Conservation (phyloP, 2,329 filamentous ascomycete genomes). For the Pseudogymnoascus sp. region DNA sequence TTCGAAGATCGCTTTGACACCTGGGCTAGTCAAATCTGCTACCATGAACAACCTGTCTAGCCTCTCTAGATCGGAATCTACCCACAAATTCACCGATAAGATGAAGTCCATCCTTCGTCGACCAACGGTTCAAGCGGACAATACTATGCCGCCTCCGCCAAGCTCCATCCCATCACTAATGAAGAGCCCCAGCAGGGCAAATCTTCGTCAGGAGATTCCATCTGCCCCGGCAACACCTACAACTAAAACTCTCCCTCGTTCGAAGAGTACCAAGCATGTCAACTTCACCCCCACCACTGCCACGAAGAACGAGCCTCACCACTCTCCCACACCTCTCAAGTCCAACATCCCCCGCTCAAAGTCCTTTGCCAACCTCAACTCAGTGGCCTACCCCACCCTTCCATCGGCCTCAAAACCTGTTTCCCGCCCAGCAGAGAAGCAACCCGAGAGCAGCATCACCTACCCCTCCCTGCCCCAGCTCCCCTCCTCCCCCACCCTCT, state of each 20-base stretch:
- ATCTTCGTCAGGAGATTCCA: constrained; percentile 46
- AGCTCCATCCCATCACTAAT: constrained; percentile 19
- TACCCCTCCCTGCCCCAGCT: constrained; percentile 24
- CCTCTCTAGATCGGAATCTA: constrained; percentile 24
- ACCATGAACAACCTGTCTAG: constrained; percentile 37
- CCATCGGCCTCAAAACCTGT: constrained; percentile 24
- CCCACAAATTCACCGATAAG: constrained; percentile 31
- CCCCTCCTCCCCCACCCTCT: constrained; percentile 13
- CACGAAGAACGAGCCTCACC: constrained; percentile 32
- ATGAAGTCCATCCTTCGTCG: constrained; percentile 50
- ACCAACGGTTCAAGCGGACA: constrained; percentile 20
- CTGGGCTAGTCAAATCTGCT: constrained; percentile 43
- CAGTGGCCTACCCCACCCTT: constrained; percentile 29
- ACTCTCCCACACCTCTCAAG: constrained; percentile 50
- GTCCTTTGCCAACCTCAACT: constrained; percentile 29
- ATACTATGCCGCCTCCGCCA: constrained; percentile 13
- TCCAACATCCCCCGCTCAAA: constrained; percentile 37
- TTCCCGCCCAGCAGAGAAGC: neutral
- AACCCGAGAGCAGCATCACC: constrained; percentile 13
- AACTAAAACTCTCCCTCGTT: constrained; percentile 28
- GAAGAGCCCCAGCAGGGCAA: constrained; percentile 38
- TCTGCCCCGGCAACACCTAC: constrained; percentile 53
- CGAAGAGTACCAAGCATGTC: constrained; percentile 62
- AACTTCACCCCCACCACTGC: constrained; percentile 65
- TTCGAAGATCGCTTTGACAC: constrained; percentile 24